These are phyloP conservation scores for Fusarium napiforme DNA, from an alignment of 2,329 filamentous ascomycete species.

Conservation along the genomic window DNA sequence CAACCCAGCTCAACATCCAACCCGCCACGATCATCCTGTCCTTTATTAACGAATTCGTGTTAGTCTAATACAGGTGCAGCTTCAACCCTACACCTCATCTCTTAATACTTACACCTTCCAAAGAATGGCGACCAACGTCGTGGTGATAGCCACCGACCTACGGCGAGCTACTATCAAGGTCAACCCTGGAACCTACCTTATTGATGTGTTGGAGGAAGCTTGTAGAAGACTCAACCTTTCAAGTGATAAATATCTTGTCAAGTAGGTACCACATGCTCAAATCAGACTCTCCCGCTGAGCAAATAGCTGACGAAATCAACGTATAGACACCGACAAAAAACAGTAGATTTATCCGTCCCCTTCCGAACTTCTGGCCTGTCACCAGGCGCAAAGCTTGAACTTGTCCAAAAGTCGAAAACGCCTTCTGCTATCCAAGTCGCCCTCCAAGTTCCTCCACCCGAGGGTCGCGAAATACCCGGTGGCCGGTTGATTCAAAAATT, in stretches of 20 bases:
- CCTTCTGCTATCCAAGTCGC: constrained; percentile 88
- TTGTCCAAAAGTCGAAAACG: constrained; percentile 87
- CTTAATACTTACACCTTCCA: neutral
- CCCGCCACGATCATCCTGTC: constrained; percentile 14
- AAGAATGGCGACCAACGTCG: constrained; percentile 85
- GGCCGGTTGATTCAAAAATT: constrained; percentile 85
- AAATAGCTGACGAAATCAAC: neutral
- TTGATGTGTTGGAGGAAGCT: constrained; percentile 87
- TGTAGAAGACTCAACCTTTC: constrained; percentile 83
- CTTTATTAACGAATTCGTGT: neutral
- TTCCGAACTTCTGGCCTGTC: constrained; percentile 85
- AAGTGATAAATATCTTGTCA: constrained; percentile 80
- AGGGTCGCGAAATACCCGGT: constrained; percentile 70
- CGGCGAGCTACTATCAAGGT: constrained; percentile 86
- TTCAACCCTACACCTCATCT: neutral
- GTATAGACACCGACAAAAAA: constrained; percentile 82
- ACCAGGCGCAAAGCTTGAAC: constrained; percentile 90
- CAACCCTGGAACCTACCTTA: constrained; percentile 80
- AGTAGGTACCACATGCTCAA: constrained; percentile 61
- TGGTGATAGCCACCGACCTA: constrained; percentile 84
- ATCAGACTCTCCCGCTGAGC: neutral
- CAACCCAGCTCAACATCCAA: constrained; percentile 18
- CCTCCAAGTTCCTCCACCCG: constrained; percentile 82
- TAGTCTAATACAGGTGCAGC: neutral
- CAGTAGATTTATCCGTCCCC: constrained; percentile 84